A percentile compares a stretch with the other conserved stretches of the same genome.
phyloP scores from a whole-genome alignment of 306 rosid genomes.

The Dryas octopetala region DNA sequence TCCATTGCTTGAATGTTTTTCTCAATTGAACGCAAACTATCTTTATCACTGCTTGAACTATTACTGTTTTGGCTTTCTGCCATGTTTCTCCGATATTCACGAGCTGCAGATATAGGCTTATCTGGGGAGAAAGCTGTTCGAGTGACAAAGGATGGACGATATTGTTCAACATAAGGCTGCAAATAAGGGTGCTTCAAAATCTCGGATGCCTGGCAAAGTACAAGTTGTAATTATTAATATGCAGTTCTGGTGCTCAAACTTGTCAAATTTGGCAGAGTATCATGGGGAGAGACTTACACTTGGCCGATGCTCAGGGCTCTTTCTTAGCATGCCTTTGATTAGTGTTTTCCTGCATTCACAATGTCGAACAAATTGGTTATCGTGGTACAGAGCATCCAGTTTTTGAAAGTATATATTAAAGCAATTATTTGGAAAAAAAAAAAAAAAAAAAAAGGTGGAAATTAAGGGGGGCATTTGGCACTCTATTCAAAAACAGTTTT shows the following conservation, averaged over 20 bases:
- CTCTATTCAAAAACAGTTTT: too few relatives aligned
- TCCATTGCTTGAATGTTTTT: constrained; percentile 43
- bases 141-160: constrained; percentile 65
- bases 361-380: constrained; percentile 12
- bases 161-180: constrained; percentile 83
- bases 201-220: constrained; percentile 83
- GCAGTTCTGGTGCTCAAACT: constrained; percentile 12
- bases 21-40: constrained; percentile 73
- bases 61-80: constrained; percentile 90
- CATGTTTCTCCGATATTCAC: constrained; percentile 56
- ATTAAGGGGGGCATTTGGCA: neutral
- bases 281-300: constrained; percentile 56
- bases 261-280: constrained; percentile 15
- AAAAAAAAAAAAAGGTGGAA: neutral
- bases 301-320: constrained; percentile 94
- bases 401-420: constrained; percentile 5
- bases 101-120: constrained; percentile 50
- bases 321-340: constrained; percentile 95
- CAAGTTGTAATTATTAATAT: constrained; percentile 21
- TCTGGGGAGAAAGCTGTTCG: constrained; percentile 53
- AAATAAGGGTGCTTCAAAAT: constrained; percentile 92
- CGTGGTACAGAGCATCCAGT: constrained; percentile 21
- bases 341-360: constrained; percentile 76
- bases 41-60: constrained; percentile 85
- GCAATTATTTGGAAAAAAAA: neutral